phyloP scores from a whole-genome alignment of 1,284 basidiomycete species.

The Lentinula novae-zelandiae region DNA sequence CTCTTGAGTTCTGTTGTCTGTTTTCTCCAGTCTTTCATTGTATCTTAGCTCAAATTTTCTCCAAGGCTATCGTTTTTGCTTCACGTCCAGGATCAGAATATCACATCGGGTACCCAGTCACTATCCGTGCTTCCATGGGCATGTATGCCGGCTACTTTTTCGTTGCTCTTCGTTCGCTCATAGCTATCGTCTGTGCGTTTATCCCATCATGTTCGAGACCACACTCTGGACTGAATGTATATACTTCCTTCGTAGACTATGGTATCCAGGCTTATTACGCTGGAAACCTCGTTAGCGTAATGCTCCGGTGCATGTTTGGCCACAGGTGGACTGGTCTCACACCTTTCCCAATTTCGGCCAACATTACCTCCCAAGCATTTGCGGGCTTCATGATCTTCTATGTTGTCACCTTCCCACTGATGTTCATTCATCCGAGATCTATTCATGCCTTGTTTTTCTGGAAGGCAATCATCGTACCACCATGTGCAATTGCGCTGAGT shows the following conservation, averaged over 20 bases:
- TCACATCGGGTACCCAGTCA: constrained; percentile 9
- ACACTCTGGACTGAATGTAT: background rate
- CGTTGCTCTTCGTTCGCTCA: constrained; percentile 4
- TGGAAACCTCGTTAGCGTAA: constrained; percentile 2
- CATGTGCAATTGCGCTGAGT: constrained; percentile 7
- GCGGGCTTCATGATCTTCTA: constrained; percentile 10
- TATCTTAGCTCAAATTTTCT: background rate
- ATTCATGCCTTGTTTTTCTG: constrained; percentile 1
- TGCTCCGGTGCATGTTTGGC: constrained; percentile 9
- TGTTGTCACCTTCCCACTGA: constrained; percentile 5
- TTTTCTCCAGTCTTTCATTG: background rate
- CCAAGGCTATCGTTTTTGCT: constrained; percentile 7
- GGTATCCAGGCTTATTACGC: constrained; percentile 10
- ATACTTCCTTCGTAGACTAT: background rate
- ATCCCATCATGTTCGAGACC: background rate
- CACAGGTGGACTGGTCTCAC: constrained; percentile 6
- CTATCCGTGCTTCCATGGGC: constrained; percentile 9
- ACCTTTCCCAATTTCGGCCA: constrained; percentile 9
- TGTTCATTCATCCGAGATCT: constrained; percentile 9
- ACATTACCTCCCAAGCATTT: constrained; percentile 7
- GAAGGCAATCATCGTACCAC: constrained; percentile 5
- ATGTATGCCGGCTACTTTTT: constrained; percentile 9
- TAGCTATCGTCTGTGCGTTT: constrained; percentile 6
- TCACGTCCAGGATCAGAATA: constrained; percentile 2
- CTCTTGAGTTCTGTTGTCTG: constrained; percentile 7